Evolutionary conservation across 441 rosid species (phyloP).

Genomic region (Populus hybrid): DNA sequence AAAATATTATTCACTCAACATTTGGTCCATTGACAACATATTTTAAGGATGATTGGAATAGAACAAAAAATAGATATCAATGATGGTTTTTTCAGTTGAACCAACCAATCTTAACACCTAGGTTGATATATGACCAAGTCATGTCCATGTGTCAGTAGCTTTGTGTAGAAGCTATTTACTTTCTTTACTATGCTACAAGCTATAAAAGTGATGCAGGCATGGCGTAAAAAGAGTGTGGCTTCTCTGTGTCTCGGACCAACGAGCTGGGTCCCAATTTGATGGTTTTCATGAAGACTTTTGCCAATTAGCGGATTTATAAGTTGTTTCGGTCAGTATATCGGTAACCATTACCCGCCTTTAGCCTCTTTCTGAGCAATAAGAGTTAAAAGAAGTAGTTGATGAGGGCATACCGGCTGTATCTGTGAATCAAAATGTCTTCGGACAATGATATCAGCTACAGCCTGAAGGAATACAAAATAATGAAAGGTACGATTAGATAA

Average conservation of each 20-base stretch:
- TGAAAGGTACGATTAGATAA: background rate
- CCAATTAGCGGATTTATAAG: background rate
- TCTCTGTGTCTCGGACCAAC: background rate
- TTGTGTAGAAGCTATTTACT: background rate
- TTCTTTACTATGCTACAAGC: background rate
- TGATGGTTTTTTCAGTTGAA: background rate
- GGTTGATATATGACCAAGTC: background rate
- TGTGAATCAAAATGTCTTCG: constrained; percentile 59
- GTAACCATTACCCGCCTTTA: background rate
- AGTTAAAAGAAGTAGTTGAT: constrained; percentile 9
- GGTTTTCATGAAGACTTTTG: background rate
- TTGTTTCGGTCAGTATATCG: background rate
- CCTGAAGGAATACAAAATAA: constrained; percentile 46
- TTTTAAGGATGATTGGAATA: background rate
- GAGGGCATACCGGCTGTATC: constrained; percentile 61
- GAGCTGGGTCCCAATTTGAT: background rate
- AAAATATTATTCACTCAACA: background rate
- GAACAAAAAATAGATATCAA: background rate
- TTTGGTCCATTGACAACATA: background rate
- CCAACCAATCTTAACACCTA: background rate
- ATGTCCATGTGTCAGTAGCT: background rate
- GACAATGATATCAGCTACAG: constrained; percentile 75
- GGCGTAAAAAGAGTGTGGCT: background rate
- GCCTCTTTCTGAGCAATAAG: background rate
- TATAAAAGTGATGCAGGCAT: background rate